A percentile compares a stretch with the other conserved stretches of the same genome.
phyloP scores from a whole-genome alignment of 257 asterid genomes.

The Catharanthus roseus region DNA sequence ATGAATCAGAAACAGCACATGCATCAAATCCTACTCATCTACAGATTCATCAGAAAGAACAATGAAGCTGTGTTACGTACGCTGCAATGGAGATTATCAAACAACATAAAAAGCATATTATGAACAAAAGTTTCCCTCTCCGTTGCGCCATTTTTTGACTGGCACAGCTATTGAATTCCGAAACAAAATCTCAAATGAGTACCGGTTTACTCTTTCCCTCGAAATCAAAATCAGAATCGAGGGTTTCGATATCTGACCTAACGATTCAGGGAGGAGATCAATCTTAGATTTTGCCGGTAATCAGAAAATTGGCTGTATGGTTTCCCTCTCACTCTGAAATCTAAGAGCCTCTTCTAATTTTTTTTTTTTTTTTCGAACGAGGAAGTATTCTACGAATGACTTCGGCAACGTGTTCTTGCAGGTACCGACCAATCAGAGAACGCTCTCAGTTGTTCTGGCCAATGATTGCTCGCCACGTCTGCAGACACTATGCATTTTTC shows the following conservation, averaged over 20 bases:
- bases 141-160: slow-evolving; percentile 53
- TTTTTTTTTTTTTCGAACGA: slow-evolving; percentile 1
- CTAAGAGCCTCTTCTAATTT: slow-evolving; percentile 2
- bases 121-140: slow-evolving; percentile 46
- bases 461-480: slow-evolving; percentile 38
- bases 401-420: slow-evolving; percentile 42
- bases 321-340: slow-evolving; percentile 18
- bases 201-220: slow-evolving; percentile 9
- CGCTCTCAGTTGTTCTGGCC: slow-evolving; percentile 23
- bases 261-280: neutral
- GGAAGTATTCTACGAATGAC: slow-evolving; percentile 9
- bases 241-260: slow-evolving; percentile 35
- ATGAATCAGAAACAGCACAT: neutral
- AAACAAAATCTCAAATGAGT: neutral
- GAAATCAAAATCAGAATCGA: slow-evolving; percentile 15
- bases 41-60: neutral
- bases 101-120: slow-evolving; percentile 45
- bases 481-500: neutral
- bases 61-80: slow-evolving; percentile 36
- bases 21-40: neutral
- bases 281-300: neutral
- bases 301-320: neutral
- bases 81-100: slow-evolving; percentile 64
- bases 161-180: slow-evolving; percentile 45
- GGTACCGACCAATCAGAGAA: slow-evolving; percentile 51